Conservation (phyloP, 768 basidiomycete species). For the Boletus tomentosulus region DNA sequence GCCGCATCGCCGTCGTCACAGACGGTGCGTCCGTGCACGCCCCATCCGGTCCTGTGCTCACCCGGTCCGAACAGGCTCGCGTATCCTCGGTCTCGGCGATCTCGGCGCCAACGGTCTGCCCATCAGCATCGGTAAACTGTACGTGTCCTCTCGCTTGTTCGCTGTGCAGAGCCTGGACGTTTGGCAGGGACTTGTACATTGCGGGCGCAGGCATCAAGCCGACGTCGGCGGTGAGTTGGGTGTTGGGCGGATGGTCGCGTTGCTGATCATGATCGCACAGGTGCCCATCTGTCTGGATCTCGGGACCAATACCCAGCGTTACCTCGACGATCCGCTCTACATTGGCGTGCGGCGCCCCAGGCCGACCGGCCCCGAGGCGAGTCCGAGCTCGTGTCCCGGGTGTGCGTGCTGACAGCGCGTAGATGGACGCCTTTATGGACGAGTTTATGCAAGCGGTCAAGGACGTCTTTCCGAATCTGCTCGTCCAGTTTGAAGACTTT, state of each 20-base stretch:
- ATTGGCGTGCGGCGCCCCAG: conserved; percentile 61
- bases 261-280: conserved; percentile 16
- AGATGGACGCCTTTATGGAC: conserved; percentile 74
- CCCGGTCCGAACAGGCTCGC: conserved; percentile 40
- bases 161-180: not conserved
- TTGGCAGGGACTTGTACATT: conserved; percentile 56
- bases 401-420: not conserved
- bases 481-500: conserved; percentile 78
- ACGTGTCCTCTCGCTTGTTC: conserved; percentile 20
- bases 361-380: conserved; percentile 42
- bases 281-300: conserved; percentile 70
- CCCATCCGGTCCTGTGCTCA: conserved; percentile 1
- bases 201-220: conserved; percentile 66
- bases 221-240: conserved; percentile 35
- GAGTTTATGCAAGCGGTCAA: conserved; percentile 70
- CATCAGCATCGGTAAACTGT: conserved; percentile 74
- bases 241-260: not conserved
- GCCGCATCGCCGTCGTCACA: conserved; percentile 73
- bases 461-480: conserved; percentile 58
- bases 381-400: not conserved
- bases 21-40: conserved; percentile 44
- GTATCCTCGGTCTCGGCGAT: conserved; percentile 67
- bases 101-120: conserved; percentile 40
- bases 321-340: conserved; percentile 70
- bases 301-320: conserved; percentile 68